Evolutionary conservation across 345 rosid genomes (phyloP).

Genomic region (Salix brachista): DNA sequence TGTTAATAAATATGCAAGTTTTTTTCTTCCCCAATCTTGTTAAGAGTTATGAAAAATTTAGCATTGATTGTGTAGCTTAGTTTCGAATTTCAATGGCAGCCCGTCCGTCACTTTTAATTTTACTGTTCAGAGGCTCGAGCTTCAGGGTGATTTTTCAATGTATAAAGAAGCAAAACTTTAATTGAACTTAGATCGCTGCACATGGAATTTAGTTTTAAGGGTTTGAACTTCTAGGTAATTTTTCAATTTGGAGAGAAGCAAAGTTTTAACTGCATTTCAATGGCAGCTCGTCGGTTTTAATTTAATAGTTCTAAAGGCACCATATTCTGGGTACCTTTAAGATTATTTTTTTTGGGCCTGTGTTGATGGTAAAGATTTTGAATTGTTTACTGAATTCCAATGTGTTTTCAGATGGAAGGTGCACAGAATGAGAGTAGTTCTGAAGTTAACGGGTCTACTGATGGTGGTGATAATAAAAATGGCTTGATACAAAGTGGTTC

Average conservation of each 20-base stretch:
- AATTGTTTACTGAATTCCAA: conserved; percentile 1
- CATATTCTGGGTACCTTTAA: no score
- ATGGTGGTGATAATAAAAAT: conserved; percentile 15
- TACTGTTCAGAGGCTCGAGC: background rate
- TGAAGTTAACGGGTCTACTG: conserved; percentile 22
- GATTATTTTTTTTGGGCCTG: background rate
- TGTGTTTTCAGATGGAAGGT: conserved; percentile 52
- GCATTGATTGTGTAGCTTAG: background rate
- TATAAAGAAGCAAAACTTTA: background rate
- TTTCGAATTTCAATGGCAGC: background rate
- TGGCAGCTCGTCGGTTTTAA: no score
- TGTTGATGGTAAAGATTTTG: background rate
- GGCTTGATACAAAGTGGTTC: conserved; percentile 25
- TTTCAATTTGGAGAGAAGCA: no score
- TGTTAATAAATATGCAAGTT: background rate
- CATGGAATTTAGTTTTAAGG: no score
- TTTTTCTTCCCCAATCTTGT: background rate
- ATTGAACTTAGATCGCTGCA: no score
- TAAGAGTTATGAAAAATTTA: background rate
- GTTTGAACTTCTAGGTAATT: no score
- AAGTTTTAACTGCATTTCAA: no score
- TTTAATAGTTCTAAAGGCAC: no score
- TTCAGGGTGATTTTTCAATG: background rate
- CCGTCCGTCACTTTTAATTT: background rate
- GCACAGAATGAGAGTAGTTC: conserved; percentile 36